Evolutionary conservation across 352 stramenopile species (phyloP), one percentile per base, ranked within the genome.

Genomic region (Phytophthora pseudosyringae): DNA sequence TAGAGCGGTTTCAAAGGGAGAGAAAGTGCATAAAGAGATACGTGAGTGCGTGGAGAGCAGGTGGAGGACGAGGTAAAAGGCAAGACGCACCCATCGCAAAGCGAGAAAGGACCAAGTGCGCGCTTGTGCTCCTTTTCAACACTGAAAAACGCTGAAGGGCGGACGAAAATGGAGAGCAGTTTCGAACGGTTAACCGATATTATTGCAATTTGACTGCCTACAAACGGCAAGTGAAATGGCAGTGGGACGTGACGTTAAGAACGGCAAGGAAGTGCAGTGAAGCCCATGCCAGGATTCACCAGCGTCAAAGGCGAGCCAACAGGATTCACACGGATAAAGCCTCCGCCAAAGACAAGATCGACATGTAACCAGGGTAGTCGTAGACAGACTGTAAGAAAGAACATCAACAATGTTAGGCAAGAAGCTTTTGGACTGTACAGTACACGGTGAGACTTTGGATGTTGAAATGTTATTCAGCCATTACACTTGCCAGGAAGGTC

Each of bases 391-490:
- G 39, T 11, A 6, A 35, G 31, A 35, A 35, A 35, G 31, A 11
- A 4, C 31, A 35, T 12, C 31, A 35, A 35, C 7, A 7, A 9
- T 35, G 31, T 35, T 6, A 35, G 4, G 1, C 31, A 12, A 12
- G 31, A 35, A 35, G 11, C 7, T 45, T 21, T 21, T 21, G 33
- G 18, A 43, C n/a, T 4, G 38, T 26, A 8, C 38, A 44, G 28
- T 16, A 51, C n/a, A 44, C 29, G 21, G n/a, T 36, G 29, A 44
- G 33, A 31, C 52, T 46, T 63, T 58, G 35, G 31, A 46, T 64
- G 47, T 70, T 68, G 31, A 16, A 61, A 61, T 74, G 64, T 77
- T 77, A 77, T 77, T 77, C 69, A 77, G 64, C 69, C 69, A 77
- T 74, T 77, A 74, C 38, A 66, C 59, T 65, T 51, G 44, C 44